Base-by-base conservation (phyloP, 139 green algal species). In the Eudorina sp. region DNA sequence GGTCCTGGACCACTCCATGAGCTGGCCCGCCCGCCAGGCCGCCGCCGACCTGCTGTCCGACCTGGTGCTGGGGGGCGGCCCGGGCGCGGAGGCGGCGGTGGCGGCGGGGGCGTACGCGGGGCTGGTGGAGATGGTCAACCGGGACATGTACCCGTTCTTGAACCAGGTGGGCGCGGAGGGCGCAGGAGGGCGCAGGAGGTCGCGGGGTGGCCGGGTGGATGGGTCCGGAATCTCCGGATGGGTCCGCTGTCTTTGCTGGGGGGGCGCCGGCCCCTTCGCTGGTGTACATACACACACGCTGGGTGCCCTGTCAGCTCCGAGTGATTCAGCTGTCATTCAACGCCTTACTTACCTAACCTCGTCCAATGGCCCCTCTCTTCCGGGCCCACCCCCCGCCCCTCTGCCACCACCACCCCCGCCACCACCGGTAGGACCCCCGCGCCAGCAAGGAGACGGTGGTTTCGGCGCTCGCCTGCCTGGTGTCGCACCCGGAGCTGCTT, bases 41-140 rank as follows among this genome's bases (percentile, higher is more conserved):
- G 48, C 83, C 25, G 68, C 68, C n/a, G 83, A 88, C 83, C 68
- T 88, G 83, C 83, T 88, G 83, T 53, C 68, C 25, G 83, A 80
- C 48, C 68, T 88, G 83, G 51, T 82, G 48, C 48, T 88, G n/a
- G 51, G 68, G 43, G 83, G 83, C 4, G 69, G 68, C 5, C 48
- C 48, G 25, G 29, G 8, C 29, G 83, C 83, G 66, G 83, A 64
- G 68, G 83, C 83, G 68, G 83, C 83, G 83, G 68, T 88, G 83
- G 36, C 36, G 3, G 38, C 7, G 9, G 83, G 83, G 25, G 83
- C 83, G 16, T 88, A 78, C 51, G 68, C 48, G 66, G 83, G 16
- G 25, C 51, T 88, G 25, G 21, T 34, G n/a, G 83, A 88, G 48
- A 36, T 81, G 48, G 25, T 88, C 48, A 81, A 88, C 83, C 31